Percentiles rank a stretch among this genome's conserved stretches.
These are phyloP conservation scores for Paraphaeosphaeria sporulosa DNA, from an alignment of 2,329 filamentous ascomycete genomes.

Conservation along the genomic window DNA sequence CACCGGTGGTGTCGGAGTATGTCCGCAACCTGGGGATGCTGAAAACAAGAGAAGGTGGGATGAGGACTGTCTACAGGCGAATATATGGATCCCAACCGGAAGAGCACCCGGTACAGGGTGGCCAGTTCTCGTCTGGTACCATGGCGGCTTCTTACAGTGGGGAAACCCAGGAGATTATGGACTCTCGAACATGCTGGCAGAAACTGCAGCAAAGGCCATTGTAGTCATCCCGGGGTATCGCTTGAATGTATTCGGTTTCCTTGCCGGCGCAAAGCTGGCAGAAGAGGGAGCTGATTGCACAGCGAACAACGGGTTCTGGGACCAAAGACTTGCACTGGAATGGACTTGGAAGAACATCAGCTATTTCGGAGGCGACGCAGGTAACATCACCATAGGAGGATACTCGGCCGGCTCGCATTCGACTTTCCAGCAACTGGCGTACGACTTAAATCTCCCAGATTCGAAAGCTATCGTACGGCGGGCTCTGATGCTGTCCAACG, in stretches of 20 bases:
- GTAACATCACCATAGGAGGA: constrained; percentile 62
- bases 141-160: constrained; percentile 66
- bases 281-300: constrained; percentile 43
- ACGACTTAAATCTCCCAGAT: constrained; percentile 60
- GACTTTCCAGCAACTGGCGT: constrained; percentile 64
- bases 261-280: constrained; percentile 58
- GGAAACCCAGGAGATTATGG: constrained; percentile 60
- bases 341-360: constrained; percentile 62
- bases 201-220: constrained; percentile 56
- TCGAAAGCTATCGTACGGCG: constrained; percentile 58
- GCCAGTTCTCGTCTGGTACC: constrained; percentile 67
- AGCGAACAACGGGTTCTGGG: constrained; percentile 65
- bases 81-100: constrained; percentile 63
- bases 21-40: constrained; percentile 57
- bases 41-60: constrained; percentile 44
- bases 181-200: constrained; percentile 56
- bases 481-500: constrained; percentile 63
- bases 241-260: constrained; percentile 64
- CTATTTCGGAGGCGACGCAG: constrained; percentile 60
- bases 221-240: constrained; percentile 65
- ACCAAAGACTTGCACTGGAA: constrained; percentile 63
- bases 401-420: constrained; percentile 66
- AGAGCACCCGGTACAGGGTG: constrained; percentile 57
- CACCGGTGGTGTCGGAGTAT: constrained; percentile 52
- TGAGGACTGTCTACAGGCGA: constrained; percentile 65